Evolutionary conservation across 1,284 basidiomycete species (phyloP).

Genomic region (Tetrapyrgos nigripes): DNA sequence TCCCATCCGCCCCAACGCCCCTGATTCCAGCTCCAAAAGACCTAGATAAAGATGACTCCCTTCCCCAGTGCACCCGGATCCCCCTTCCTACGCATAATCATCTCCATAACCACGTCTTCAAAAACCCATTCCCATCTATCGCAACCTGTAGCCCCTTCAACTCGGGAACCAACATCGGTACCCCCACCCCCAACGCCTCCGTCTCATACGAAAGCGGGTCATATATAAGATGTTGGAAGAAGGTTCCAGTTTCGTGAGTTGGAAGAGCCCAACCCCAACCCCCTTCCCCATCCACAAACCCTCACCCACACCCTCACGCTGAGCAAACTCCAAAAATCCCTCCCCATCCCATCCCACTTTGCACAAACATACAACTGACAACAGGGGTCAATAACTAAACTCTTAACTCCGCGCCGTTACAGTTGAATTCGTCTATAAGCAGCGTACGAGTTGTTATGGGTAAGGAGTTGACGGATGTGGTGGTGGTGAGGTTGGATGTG

Average conservation of each 20-base stretch:
- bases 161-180: neutral
- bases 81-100: no score
- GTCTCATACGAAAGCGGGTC: neutral
- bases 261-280: neutral
- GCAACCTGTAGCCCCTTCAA: neutral
- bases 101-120: no score
- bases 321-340: neutral
- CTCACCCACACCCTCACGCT: no score
- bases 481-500: no score
- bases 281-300: no score
- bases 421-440: neutral
- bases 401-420: neutral
- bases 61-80: no score
- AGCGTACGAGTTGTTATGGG: neutral
- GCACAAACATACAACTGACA: neutral
- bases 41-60: no score
- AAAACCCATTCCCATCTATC: no score
- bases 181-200: neutral
- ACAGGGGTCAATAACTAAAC: neutral
- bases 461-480: neutral
- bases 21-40: no score
- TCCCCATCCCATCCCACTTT: neutral
- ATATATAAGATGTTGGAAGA: neutral
- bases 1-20: no score
- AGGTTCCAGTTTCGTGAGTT: neutral